These are phyloP conservation scores for Diaporthe citrichinensis DNA, from an alignment of 2,329 filamentous ascomycete species.

Conservation along the genomic window DNA sequence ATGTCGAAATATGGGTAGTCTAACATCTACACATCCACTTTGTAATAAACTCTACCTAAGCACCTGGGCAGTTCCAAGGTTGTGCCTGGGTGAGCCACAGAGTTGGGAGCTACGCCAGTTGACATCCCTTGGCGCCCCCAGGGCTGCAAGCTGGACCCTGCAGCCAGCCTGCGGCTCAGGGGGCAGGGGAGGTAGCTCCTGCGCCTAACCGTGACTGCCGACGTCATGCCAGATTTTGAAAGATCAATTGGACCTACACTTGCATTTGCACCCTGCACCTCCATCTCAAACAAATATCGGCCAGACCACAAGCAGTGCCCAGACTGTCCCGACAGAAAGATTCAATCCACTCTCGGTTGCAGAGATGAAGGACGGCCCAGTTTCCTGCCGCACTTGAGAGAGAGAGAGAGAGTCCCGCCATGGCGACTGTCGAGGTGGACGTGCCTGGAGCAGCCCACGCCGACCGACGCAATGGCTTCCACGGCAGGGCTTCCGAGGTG, in stretches of 20 bases:
- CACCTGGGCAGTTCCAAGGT: too few relatives aligned
- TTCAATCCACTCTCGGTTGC: background rate
- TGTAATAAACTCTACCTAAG: background rate
- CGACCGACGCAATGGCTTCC: background rate
- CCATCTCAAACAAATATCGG: background rate
- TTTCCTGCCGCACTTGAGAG: background rate
- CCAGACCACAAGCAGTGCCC: background rate
- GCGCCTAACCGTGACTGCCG: conserved; percentile 5
- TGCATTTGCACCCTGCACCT: background rate
- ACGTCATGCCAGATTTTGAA: conserved; percentile 27
- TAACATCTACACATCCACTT: background rate
- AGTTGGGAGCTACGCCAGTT: background rate
- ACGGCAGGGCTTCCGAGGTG: background rate
- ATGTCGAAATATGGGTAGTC: background rate
- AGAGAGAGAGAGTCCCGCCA: conserved; percentile 19
- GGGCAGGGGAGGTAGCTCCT: background rate
- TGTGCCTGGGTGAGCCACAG: background rate
- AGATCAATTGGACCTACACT: background rate
- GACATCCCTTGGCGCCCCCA: background rate
- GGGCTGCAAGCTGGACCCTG: background rate
- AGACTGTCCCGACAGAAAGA: background rate
- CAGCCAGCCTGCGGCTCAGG: background rate
- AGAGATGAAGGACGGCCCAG: conserved; percentile 6
- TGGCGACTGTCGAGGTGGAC: conserved; percentile 38
- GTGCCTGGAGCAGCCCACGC: conserved; percentile 18